These are phyloP conservation scores for Plasmodium inui DNA, from an alignment of 169 alveolate genomes.

Conservation along the genomic window DNA sequence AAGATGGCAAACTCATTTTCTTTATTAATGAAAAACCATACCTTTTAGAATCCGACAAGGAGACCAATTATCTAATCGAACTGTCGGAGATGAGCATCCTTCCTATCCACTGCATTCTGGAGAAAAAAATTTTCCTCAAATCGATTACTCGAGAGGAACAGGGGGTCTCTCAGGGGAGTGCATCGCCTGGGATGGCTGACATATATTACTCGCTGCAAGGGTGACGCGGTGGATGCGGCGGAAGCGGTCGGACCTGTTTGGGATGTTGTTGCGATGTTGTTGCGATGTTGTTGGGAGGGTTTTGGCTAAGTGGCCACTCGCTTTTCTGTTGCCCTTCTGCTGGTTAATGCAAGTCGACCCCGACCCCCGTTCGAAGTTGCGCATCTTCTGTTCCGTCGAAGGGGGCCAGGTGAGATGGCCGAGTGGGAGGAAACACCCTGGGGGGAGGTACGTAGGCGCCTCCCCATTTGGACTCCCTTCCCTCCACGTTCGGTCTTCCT, in stretches of 20 bases:
- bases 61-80: conserved; percentile 44
- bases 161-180: not conserved
- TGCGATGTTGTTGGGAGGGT: too few species aligned
- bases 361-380: not conserved
- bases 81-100: conserved; percentile 17
- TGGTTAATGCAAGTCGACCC: too few species aligned
- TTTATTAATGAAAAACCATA: conserved; percentile 49
- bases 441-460: not conserved
- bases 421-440: not conserved
- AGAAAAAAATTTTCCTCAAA: conserved; percentile 37
- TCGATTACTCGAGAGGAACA: conserved; percentile 34
- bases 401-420: not conserved
- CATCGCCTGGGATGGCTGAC: not conserved
- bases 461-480: not conserved
- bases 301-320: too few species aligned
- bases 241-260: not conserved
- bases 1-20: conserved; percentile 20
- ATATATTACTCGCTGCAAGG: conserved; percentile 38
- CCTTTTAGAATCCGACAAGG: conserved; percentile 39
- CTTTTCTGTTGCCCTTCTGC: too few species aligned
- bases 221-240: not conserved
- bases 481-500: not conserved
- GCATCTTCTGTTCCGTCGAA: not conserved
- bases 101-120: conserved; percentile 31
- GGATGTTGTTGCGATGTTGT: too few species aligned